Evolutionary conservation across 352 stramenopile species (phyloP).

Genomic region (Phytopythium ostracodes): DNA sequence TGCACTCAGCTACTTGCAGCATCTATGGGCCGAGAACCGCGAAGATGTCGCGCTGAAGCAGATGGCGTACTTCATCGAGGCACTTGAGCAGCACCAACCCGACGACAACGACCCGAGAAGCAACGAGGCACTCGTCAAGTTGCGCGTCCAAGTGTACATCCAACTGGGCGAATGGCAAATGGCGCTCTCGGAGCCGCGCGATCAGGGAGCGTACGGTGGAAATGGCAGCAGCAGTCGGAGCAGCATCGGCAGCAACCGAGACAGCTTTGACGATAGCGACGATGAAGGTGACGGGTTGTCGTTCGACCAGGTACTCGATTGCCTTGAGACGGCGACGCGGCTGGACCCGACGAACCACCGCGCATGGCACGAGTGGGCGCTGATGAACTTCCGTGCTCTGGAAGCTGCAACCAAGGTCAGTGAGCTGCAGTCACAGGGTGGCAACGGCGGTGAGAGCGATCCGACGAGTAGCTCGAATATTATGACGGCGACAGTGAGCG

Average conservation of each 20-base stretch:
- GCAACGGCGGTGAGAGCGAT: background rate
- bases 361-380: conserved; percentile 98
- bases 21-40: conserved; percentile 79
- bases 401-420: conserved; percentile 52
- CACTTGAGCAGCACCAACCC: conserved; percentile 47
- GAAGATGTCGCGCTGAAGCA: conserved; percentile 81
- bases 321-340: conserved; percentile 77
- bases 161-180: conserved; percentile 86
- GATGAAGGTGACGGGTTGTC: conserved; percentile 7
- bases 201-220: conserved; percentile 56
- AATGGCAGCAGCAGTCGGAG: conserved; percentile 1
- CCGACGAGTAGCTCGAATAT: background rate
- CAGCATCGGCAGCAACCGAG: conserved; percentile 1
- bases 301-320: conserved; percentile 76
- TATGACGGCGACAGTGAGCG: conserved; percentile 16
- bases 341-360: conserved; percentile 93
- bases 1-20: conserved; percentile 75
- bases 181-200: conserved; percentile 62
- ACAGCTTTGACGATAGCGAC: conserved; percentile 7
- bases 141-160: conserved; percentile 86
- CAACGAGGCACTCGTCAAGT: conserved; percentile 62
- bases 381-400: conserved; percentile 95
- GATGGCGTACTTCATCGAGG: conserved; percentile 83
- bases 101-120: conserved; percentile 42
- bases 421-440: background rate